Evolutionary conservation across 768 basidiomycete genomes (phyloP).

Genomic region (Daedaleopsis sinensis): DNA sequence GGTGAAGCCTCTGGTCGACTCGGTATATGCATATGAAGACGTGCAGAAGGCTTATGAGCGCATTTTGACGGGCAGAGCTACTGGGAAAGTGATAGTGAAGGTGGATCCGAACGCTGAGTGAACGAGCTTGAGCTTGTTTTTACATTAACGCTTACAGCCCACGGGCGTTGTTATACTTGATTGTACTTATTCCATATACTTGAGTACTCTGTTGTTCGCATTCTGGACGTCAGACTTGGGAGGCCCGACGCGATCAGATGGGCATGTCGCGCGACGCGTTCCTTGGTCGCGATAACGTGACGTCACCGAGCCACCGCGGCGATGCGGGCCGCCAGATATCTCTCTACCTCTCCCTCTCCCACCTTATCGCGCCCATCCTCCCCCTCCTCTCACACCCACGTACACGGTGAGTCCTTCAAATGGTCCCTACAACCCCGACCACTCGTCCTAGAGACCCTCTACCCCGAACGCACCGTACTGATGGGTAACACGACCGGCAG

Average conservation of each 20-base stretch:
- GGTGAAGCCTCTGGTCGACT: constrained; percentile 61
- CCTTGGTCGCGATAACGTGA: constrained; percentile 9
- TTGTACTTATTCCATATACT: no score
- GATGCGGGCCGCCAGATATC: neutral
- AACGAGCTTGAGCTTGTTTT: neutral
- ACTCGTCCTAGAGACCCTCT: neutral
- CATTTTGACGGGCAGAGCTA: constrained; percentile 55
- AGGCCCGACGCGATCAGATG: constrained; percentile 14
- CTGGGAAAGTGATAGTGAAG: constrained; percentile 69
- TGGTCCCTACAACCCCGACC: neutral
- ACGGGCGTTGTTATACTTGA: no score
- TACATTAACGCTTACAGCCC: no score
- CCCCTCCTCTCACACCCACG: neutral
- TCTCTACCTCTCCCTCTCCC: constrained; percentile 1
- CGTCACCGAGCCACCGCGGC: neutral
- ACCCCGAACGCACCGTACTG: neutral
- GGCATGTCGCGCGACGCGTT: constrained; percentile 9
- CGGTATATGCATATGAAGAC: constrained; percentile 58
- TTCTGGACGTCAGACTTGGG: no score
- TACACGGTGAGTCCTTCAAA: constrained; percentile 5
- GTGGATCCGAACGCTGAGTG: constrained; percentile 35
- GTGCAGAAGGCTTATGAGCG: constrained; percentile 63
- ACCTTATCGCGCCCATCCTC: constrained; percentile 11
- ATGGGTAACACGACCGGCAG: constrained; percentile 7
- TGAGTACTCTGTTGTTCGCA: no score